Evolutionary conservation across 108 stramenopile species (phyloP).

Genomic region (Pseudonitzschia delicatissima): DNA sequence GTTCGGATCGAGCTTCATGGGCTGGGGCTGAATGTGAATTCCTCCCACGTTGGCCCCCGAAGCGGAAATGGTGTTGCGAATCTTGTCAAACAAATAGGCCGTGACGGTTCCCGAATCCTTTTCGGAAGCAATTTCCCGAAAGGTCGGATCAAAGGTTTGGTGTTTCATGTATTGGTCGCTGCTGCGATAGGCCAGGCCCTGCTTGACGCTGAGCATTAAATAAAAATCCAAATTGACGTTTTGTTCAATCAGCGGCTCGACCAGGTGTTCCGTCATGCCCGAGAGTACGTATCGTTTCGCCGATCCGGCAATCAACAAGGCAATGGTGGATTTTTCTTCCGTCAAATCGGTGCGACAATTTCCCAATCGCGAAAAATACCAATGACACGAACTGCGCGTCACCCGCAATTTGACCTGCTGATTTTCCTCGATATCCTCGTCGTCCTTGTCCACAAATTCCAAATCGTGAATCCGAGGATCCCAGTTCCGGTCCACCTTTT

Average conservation of each 20-base stretch:
- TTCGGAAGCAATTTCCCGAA: background rate
- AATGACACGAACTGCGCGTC: conserved; percentile 3
- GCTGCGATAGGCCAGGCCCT: conserved; percentile 9
- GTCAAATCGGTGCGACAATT: conserved; percentile 13
- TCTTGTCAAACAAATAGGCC: conserved; percentile 1
- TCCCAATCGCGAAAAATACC: conserved; percentile 16
- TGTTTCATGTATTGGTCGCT: background rate
- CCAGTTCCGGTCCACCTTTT: background rate
- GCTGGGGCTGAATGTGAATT: conserved; percentile 13
- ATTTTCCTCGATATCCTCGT: background rate
- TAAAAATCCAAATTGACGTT: conserved; percentile 13
- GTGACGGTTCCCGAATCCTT: conserved; percentile 3
- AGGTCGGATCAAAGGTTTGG: conserved; percentile 3
- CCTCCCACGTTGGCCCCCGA: conserved; percentile 16
- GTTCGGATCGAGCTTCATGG: conserved; percentile 9
- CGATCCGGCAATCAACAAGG: conserved; percentile 2
- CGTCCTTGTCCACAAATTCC: background rate
- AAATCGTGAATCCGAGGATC: conserved; percentile 14
- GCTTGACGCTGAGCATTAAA: conserved; percentile 17
- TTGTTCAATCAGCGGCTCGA: conserved; percentile 10
- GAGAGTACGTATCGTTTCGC: conserved; percentile 4
- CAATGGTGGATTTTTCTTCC: conserved; percentile 11
- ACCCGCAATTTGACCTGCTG: background rate
- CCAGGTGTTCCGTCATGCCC: conserved; percentile 1
- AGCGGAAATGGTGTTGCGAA: background rate